Conservation (phyloP, 176 grass and related monocot species). For the Ampelocalamus luodianensis region DNA sequence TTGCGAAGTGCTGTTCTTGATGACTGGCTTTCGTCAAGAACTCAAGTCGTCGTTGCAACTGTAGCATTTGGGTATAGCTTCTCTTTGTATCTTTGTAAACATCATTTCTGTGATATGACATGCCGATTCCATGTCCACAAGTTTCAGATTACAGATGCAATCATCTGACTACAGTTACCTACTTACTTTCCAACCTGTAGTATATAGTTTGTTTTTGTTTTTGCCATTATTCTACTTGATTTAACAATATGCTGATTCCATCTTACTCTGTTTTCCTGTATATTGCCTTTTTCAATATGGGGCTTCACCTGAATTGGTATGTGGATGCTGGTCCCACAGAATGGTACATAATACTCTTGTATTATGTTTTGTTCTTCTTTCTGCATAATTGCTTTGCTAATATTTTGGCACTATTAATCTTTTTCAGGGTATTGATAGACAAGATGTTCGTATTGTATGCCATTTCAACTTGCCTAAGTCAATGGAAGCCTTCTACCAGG, state of each 20-base stretch:
- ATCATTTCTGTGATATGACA: constrained; percentile 19
- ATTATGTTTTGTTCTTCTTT: constrained; percentile 16
- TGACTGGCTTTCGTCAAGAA: constrained; percentile 91
- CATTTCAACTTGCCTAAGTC: constrained; percentile 96
- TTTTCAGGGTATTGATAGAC: constrained; percentile 94
- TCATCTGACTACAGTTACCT: constrained; percentile 17
- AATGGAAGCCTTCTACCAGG: constrained; percentile 98
- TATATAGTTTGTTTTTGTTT: constrained; percentile 1
- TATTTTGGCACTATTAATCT: constrained; percentile 31
- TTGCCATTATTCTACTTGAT: constrained; percentile 30
- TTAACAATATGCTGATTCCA: background rate
- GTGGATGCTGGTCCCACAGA: constrained; percentile 49
- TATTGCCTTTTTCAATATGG: constrained; percentile 31
- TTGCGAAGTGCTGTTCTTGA: constrained; percentile 78
- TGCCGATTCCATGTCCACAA: constrained; percentile 37
- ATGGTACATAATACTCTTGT: constrained; percentile 64
- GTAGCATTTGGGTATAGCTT: constrained; percentile 88
- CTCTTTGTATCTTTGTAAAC: constrained; percentile 24
- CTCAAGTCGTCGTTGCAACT: constrained; percentile 95
- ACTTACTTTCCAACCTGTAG: constrained; percentile 17
- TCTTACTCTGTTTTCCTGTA: constrained; percentile 31
- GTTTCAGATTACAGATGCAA: constrained; percentile 18
- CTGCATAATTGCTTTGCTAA: constrained; percentile 35
- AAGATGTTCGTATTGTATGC: constrained; percentile 94
- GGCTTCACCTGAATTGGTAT: constrained; percentile 15